Percentiles rank a stretch among this genome's conserved stretches.
These are phyloP conservation scores for Cryptococcus hybrid DNA, from an alignment of 1,284 basidiomycete genomes.

Conservation along the genomic window DNA sequence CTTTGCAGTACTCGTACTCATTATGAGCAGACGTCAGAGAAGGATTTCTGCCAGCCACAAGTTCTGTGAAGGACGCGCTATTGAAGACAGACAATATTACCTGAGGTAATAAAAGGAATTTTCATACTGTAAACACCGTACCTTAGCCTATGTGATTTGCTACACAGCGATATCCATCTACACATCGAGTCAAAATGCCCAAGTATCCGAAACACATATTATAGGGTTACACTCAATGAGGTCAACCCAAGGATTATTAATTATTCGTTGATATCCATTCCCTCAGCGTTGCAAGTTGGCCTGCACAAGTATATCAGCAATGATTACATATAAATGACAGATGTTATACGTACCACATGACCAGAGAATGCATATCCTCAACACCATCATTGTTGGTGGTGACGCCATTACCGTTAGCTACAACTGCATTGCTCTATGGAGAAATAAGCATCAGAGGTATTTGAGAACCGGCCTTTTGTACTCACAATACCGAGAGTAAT, in stretches of 20 bases:
- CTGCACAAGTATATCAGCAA: conserved; percentile 63
- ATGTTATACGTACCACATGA: conserved; percentile 51
- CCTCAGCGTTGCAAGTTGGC: conserved; percentile 13
- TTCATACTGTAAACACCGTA: background rate
- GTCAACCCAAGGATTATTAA: conserved; percentile 16
- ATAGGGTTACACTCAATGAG: too few relatives aligned
- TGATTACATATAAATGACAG: background rate
- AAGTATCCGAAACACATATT: too few relatives aligned
- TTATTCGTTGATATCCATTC: conserved; percentile 13
- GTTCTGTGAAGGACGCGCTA: background rate
- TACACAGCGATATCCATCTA: background rate
- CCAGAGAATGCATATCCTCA: conserved; percentile 54
- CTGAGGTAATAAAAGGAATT: background rate
- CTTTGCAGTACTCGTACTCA: background rate
- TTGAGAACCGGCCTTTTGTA: background rate
- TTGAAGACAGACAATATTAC: background rate
- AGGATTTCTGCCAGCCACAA: background rate
- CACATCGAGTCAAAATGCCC: too few relatives aligned
- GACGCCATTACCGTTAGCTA: conserved; percentile 58
- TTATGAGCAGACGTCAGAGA: too few relatives aligned
- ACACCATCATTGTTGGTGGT: conserved; percentile 53
- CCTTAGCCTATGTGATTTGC: background rate
- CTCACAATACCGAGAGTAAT: conserved; percentile 61
- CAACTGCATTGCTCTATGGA: conserved; percentile 52
- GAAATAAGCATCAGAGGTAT: background rate